Percentiles rank a stretch among this genome's conserved stretches.
Conservation (phyloP, 2,329 filamentous ascomycete species). For the Fusarium lateritium region DNA sequence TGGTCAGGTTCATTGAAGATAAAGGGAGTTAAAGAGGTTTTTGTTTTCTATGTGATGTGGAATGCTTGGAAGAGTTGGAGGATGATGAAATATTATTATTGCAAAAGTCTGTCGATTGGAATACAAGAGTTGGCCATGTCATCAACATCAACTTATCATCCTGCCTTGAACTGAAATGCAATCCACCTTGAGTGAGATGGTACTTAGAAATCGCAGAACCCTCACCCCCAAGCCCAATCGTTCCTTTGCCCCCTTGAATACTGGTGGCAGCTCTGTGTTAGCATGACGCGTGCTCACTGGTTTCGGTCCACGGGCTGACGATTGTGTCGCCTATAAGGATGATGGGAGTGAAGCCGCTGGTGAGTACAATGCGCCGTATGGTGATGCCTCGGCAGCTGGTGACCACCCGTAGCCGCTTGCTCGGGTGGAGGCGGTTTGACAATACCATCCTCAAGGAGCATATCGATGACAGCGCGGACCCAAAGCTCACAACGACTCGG, state of each 20-base stretch:
- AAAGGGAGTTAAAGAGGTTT: slow-evolving; percentile 25
- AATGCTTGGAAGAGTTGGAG: slow-evolving; percentile 2
- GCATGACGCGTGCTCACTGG: background rate
- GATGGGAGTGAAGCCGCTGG: slow-evolving; percentile 42
- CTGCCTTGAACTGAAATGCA: background rate
- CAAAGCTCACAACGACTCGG: slow-evolving; percentile 26
- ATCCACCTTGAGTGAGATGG: background rate
- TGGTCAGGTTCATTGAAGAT: background rate
- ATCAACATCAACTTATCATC: background rate
- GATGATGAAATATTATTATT: slow-evolving; percentile 11
- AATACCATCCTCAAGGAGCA: slow-evolving; percentile 30
- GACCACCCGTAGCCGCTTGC: background rate
- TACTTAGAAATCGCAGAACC: background rate
- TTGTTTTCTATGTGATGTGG: background rate
- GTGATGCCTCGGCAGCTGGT: slow-evolving; percentile 39
- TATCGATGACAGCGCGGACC: slow-evolving; percentile 19
- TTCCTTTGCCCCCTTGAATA: background rate
- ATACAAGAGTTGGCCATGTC: slow-evolving; percentile 24
- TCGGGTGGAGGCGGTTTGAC: slow-evolving; percentile 30
- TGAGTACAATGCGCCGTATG: slow-evolving; percentile 42
- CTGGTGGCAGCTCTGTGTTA: background rate
- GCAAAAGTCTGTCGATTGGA: slow-evolving; percentile 36
- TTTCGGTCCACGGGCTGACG: slow-evolving; percentile 11
- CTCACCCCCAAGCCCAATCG: background rate
- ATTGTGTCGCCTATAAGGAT: slow-evolving; percentile 41